Conservation (phyloP, 305 asterid genomes). For the Fraxinus baroniana region DNA sequence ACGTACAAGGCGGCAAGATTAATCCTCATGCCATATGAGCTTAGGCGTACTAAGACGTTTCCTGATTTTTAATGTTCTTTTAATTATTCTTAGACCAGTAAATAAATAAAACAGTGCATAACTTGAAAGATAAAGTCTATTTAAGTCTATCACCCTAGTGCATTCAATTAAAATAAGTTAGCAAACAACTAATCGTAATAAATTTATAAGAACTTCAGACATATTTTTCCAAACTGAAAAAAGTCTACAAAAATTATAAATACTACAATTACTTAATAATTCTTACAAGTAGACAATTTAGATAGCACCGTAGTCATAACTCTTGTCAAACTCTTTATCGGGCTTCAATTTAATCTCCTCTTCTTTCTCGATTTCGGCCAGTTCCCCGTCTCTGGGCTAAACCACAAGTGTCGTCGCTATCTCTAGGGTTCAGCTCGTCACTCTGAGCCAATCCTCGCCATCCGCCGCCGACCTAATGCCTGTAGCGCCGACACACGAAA, state of each 20-base stretch:
- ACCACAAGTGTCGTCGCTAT: no score
- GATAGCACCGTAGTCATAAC: not conserved
- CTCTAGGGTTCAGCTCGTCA: no score
- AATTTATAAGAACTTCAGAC: not conserved
- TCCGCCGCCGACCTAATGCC: no score
- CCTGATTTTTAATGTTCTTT: not conserved
- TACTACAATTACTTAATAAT: not conserved
- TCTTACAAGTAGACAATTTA: not conserved
- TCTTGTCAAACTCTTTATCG: not conserved
- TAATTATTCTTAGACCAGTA: not conserved
- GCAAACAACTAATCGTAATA: not conserved
- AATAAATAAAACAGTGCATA: not conserved
- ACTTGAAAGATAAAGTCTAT: not conserved
- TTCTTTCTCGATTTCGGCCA: no score
- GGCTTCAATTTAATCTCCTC: not conserved
- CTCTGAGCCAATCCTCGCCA: no score
- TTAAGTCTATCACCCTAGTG: not conserved
- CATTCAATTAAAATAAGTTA: not conserved
- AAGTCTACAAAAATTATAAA: not conserved
- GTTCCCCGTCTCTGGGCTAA: no score
- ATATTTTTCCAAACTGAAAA: not conserved
- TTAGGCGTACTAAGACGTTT: not conserved
- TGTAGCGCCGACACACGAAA: no score
- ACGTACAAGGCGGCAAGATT: not conserved
- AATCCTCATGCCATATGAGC: not conserved